Conservation (phyloP, 202 grass and related monocot species). For the Hordeum pubiflorum region DNA sequence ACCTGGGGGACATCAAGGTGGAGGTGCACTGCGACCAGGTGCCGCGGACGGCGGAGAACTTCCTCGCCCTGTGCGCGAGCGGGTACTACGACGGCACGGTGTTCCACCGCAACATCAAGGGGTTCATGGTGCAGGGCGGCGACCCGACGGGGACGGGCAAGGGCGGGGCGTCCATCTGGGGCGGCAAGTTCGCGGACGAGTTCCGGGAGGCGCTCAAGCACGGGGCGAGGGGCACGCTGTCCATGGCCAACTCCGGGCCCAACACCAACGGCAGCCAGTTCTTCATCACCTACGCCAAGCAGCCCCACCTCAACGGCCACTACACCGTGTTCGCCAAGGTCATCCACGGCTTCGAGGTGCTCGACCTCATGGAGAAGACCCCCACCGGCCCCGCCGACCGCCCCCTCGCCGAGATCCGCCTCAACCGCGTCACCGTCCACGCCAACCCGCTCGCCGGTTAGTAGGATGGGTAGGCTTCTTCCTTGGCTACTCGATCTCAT, state of each 20-base stretch:
- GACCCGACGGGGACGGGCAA: constrained; percentile 86
- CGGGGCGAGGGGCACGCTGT: constrained; percentile 66
- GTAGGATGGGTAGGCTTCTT: neutral
- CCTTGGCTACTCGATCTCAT: no score
- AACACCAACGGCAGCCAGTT: constrained; percentile 98
- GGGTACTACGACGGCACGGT: constrained; percentile 91
- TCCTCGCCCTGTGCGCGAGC: constrained; percentile 79
- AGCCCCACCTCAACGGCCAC: constrained; percentile 92
- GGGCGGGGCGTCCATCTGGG: constrained; percentile 82
- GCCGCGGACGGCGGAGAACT: constrained; percentile 79
- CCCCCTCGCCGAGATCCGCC: constrained; percentile 82
- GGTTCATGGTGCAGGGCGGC: constrained; percentile 98
- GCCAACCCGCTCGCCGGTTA: constrained; percentile 74
- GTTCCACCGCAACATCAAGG: constrained; percentile 97
- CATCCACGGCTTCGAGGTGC: constrained; percentile 93
- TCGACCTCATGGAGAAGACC: constrained; percentile 98
- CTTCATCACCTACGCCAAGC: constrained; percentile 88
- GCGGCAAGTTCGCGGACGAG: constrained; percentile 85
- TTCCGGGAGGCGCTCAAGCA: constrained; percentile 90
- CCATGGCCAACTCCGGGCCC: constrained; percentile 83
- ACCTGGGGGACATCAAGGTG: constrained; percentile 96
- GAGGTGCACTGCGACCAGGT: constrained; percentile 93
- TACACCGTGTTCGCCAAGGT: constrained; percentile 97
- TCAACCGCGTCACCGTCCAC: constrained; percentile 91
- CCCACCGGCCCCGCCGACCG: constrained; percentile 68